phyloP scores from a whole-genome alignment of 169 alveolate genomes.

The Cryptosporidium baileyi region DNA sequence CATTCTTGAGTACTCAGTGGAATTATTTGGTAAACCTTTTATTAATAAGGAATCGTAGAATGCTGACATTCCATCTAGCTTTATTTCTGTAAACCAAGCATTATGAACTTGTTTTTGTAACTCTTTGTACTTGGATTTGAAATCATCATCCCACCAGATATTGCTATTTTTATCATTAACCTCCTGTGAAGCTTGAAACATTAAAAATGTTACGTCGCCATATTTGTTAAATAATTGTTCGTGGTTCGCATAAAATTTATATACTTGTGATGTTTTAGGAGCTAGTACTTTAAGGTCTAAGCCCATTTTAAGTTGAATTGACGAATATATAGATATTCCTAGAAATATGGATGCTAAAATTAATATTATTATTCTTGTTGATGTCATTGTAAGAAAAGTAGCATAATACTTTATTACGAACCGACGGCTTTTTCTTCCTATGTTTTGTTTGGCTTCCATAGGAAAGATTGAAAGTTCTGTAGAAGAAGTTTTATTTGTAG shows the following conservation, averaged over 20 bases:
- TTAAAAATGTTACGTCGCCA: conserved; percentile 60
- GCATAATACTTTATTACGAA: conserved; percentile 65
- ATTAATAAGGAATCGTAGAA: conserved; percentile 50
- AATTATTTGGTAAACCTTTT: conserved; percentile 42
- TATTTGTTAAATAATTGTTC: conserved; percentile 54
- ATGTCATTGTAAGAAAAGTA: conserved; percentile 53
- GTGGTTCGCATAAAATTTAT: conserved; percentile 58
- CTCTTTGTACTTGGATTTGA: conserved; percentile 4
- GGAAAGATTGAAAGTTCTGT: conserved; percentile 48
- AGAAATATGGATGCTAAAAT: conserved; percentile 22
- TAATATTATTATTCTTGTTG: conserved; percentile 27
- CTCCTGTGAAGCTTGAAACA: conserved; percentile 64
- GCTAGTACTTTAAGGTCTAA: conserved; percentile 58
- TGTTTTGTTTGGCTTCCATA: conserved; percentile 53
- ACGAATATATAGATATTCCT: conserved; percentile 41
- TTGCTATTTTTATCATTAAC: not conserved
- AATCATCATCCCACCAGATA: conserved; percentile 46
- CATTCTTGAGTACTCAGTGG: conserved; percentile 56
- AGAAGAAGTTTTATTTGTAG: not conserved
- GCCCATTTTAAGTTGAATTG: conserved; percentile 49
- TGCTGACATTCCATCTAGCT: conserved; percentile 64
- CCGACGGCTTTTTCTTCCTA: conserved; percentile 56
- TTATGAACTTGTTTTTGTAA: conserved; percentile 29
- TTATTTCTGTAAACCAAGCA: conserved; percentile 62
- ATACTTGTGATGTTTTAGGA: conserved; percentile 59